phyloP scores from a whole-genome alignment of 805 yeast genomes.

The Pichia eremophila region DNA sequence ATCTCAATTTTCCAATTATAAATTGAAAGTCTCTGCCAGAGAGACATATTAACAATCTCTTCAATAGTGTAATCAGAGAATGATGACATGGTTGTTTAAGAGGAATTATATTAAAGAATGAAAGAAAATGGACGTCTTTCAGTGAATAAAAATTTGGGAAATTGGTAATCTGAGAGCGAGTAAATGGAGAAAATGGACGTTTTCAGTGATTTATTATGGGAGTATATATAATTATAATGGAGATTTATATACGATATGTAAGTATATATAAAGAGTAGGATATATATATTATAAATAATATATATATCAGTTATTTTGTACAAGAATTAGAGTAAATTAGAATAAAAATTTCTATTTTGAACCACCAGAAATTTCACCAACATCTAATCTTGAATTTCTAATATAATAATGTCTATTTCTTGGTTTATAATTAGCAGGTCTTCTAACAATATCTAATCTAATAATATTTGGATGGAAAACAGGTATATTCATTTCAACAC shows the following conservation, averaged over 20 bases:
- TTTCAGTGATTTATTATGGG: too few relatives aligned
- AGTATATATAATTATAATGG: too few relatives aligned
- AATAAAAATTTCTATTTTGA: conserved; percentile 6
- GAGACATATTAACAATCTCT: conserved; percentile 49
- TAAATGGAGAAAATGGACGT: neutral
- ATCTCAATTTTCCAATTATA: conserved; percentile 77
- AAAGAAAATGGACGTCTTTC: neutral
- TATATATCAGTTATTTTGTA: too few relatives aligned
- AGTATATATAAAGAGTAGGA: too few relatives aligned
- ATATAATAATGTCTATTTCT: conserved; percentile 88
- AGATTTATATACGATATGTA: too few relatives aligned
- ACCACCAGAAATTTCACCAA: conserved; percentile 51
- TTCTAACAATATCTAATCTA: conserved; percentile 67
- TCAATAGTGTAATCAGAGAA: conserved; percentile 21
- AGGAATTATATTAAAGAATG: too few relatives aligned
- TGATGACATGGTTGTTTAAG: neutral
- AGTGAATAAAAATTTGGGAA: too few relatives aligned
- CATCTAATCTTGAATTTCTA: conserved; percentile 70
- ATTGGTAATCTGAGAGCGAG: too few relatives aligned
- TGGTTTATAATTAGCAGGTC: conserved; percentile 61
- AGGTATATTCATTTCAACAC: conserved; percentile 77
- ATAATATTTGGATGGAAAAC: conserved; percentile 71
- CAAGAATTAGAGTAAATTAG: neutral
- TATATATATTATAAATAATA: too few relatives aligned
- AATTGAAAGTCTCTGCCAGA: conserved; percentile 45